Evolutionary conservation across 1,139 yeast species (phyloP).

Genomic region (Tardiomyces depauwii): DNA sequence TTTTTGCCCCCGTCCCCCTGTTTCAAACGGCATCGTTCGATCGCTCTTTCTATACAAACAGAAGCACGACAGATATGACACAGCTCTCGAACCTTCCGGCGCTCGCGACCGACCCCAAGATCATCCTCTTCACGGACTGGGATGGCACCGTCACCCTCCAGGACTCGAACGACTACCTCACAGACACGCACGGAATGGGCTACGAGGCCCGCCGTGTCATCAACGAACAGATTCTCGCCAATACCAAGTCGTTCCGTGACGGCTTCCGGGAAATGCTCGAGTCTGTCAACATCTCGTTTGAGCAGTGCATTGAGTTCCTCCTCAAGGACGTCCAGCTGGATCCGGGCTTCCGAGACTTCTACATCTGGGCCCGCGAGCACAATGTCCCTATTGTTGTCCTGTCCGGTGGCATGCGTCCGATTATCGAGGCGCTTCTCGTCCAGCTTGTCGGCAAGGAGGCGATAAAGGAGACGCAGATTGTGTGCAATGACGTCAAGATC

Average conservation of each 20-base stretch:
- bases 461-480: slow-evolving; percentile 60
- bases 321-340: slow-evolving; percentile 54
- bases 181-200: slow-evolving; percentile 87
- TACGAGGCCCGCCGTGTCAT: slow-evolving; percentile 49
- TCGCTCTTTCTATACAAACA: background rate
- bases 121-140: slow-evolving; percentile 92
- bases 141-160: slow-evolving; percentile 93
- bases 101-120: slow-evolving; percentile 32
- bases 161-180: slow-evolving; percentile 84
- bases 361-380: slow-evolving; percentile 62
- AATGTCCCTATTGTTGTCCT: slow-evolving; percentile 68
- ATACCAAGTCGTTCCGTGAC: slow-evolving; percentile 54
- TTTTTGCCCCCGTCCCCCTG: no score
- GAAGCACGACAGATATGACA: no score
- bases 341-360: slow-evolving; percentile 79
- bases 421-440: slow-evolving; percentile 64
- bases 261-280: slow-evolving; percentile 80
- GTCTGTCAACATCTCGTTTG: slow-evolving; percentile 64
- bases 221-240: slow-evolving; percentile 64
- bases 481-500: slow-evolving; percentile 65
- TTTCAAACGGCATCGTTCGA: no score
- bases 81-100: slow-evolving; percentile 17
- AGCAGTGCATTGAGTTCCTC: slow-evolving; percentile 59
- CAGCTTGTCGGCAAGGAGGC: slow-evolving; percentile 72
- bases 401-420: slow-evolving; percentile 88